Percentiles rank a stretch among this genome's conserved stretches.
Conservation (phyloP, 345 rosid species). For the Camelina laxa region DNA sequence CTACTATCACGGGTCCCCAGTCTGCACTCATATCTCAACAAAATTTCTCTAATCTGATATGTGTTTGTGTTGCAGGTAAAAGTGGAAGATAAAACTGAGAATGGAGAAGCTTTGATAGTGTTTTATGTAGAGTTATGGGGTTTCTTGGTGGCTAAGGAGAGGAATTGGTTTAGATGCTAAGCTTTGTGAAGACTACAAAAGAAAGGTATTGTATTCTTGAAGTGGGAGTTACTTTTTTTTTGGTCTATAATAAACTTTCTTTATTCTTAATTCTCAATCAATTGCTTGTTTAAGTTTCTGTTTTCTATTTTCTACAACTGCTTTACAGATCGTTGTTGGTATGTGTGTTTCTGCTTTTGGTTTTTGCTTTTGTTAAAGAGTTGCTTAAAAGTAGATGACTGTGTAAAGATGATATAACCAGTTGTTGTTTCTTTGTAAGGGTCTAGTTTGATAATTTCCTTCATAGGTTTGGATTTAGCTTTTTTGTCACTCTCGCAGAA, state of each 20-base stretch:
- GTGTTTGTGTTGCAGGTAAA: background rate
- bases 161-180: constrained; percentile 41
- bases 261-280: constrained; percentile 28
- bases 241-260: constrained; percentile 1
- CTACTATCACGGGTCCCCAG: constrained; percentile 88
- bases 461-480: constrained; percentile 13
- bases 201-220: constrained; percentile 46
- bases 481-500: constrained; percentile 2
- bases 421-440: constrained; percentile 15
- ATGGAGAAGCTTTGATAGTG: constrained; percentile 20
- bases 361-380: constrained; percentile 38
- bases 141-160: constrained; percentile 48
- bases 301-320: constrained; percentile 22
- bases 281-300: constrained; percentile 35
- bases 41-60: background rate
- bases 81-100: constrained; percentile 27
- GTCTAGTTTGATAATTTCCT: constrained; percentile 35
- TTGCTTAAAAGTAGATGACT: constrained; percentile 20
- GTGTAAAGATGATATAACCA: constrained; percentile 28
- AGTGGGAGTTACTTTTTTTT: constrained; percentile 32
- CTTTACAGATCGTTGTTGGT: constrained; percentile 45
- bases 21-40: constrained; percentile 58
- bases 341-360: constrained; percentile 34
- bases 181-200: constrained; percentile 43
- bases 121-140: constrained; percentile 42